These are phyloP conservation scores for Rhynchosporium secalis DNA, from an alignment of 2,329 filamentous ascomycete genomes.

Conservation along the genomic window DNA sequence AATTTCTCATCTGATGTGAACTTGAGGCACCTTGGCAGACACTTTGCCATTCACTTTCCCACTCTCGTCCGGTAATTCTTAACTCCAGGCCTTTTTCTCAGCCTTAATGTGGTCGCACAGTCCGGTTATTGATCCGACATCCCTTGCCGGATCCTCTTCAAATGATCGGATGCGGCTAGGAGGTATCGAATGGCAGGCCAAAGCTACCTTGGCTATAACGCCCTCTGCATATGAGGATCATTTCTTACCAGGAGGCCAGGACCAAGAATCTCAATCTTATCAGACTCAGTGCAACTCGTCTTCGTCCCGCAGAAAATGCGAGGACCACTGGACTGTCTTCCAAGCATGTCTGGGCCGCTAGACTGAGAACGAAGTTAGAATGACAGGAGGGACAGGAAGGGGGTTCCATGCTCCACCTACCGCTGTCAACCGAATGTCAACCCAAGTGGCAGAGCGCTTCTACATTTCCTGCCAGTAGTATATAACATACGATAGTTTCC, in stretches of 20 bases:
- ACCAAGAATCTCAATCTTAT: slow-evolving; percentile 16
- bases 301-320: slow-evolving; percentile 17
- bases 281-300: slow-evolving; percentile 13
- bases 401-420: slow-evolving; percentile 9
- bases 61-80: background rate
- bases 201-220: slow-evolving; percentile 11
- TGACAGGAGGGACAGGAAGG: slow-evolving; percentile 11
- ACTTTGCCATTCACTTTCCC: background rate
- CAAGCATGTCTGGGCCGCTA: slow-evolving; percentile 3
- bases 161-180: slow-evolving; percentile 8
- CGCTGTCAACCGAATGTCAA: background rate
- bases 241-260: background rate
- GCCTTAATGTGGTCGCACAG: background rate
- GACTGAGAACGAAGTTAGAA: slow-evolving; percentile 15
- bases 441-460: slow-evolving; percentile 2
- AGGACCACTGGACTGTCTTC: slow-evolving; percentile 13
- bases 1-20: slow-evolving; percentile 15
- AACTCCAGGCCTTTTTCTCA: background rate
- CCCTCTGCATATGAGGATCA: background rate
- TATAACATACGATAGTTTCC: slow-evolving; percentile 22
- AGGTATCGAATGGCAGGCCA: slow-evolving; percentile 11
- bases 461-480: slow-evolving; percentile 7
- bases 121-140: slow-evolving; percentile 14
- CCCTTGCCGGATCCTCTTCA: slow-evolving; percentile 6
- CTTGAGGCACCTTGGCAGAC: slow-evolving; percentile 12